phyloP scores from a whole-genome alignment of 306 rosid species.

The Ormosia semicastrata region DNA sequence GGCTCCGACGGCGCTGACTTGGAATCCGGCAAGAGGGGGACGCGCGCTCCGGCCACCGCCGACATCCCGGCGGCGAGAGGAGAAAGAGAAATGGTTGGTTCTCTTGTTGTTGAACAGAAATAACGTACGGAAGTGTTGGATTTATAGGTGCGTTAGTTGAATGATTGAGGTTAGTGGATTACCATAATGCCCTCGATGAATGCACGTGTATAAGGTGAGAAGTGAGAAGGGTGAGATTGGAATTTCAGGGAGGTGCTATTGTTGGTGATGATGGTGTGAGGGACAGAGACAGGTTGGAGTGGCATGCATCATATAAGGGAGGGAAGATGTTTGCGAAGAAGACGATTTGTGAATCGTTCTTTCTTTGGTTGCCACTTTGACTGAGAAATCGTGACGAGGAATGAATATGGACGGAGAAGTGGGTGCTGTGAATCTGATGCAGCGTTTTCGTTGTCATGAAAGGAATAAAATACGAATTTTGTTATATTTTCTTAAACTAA shows the following conservation, averaged over 20 bases:
- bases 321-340: not conserved
- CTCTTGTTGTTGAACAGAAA: not conserved
- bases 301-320: not conserved
- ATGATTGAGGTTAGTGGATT: conserved; percentile 14
- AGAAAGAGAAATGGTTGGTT: not conserved
- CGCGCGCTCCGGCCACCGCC: conserved; percentile 38
- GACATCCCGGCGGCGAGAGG: conserved; percentile 44
- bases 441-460: not conserved
- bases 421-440: not conserved
- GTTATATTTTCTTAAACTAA: too few species aligned
- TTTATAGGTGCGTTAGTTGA: not conserved
- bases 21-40: conserved; percentile 46
- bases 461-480: too few species aligned
- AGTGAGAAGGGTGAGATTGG: not conserved
- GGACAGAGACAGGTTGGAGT: conserved; percentile 13
- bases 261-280: not conserved
- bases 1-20: not conserved
- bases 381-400: not conserved
- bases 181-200: conserved; percentile 20
- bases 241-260: not conserved
- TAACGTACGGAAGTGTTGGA: not conserved
- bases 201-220: not conserved
- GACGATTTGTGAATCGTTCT: not conserved
- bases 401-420: conserved; percentile 31
- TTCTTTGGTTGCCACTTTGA: too few species aligned